These are phyloP conservation scores for Santalum album DNA, from an alignment of 164 flowering plant genomes.

Conservation along the genomic window DNA sequence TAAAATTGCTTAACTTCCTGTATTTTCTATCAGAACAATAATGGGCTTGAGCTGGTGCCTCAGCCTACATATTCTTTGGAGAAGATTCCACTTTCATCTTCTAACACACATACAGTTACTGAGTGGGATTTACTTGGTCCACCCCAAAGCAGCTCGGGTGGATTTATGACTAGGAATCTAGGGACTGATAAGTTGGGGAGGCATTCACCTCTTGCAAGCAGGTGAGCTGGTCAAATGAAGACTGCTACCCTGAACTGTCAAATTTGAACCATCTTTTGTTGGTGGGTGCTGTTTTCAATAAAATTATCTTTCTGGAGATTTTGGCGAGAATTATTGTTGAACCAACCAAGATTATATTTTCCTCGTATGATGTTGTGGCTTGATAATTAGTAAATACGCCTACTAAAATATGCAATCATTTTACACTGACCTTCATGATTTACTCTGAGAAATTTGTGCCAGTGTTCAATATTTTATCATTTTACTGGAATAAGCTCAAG, in stretches of 20 bases:
- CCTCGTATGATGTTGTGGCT: background rate
- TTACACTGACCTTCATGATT: background rate
- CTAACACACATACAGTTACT: conserved; percentile 29
- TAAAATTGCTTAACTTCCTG: conserved; percentile 8
- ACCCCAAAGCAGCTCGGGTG: conserved; percentile 31
- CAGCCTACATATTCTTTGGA: conserved; percentile 56
- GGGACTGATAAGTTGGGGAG: conserved; percentile 54
- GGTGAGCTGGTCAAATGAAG: conserved; percentile 65
- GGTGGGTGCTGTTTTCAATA: conserved; percentile 39
- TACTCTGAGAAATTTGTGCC: background rate
- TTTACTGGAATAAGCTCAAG: too few species aligned
- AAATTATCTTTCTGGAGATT: conserved; percentile 10
- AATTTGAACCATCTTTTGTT: conserved; percentile 35
- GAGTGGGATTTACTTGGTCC: conserved; percentile 49
- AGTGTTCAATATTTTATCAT: too few species aligned
- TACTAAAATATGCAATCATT: too few species aligned
- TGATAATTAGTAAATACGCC: background rate
- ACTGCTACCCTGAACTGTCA: conserved; percentile 36
- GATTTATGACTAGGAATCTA: conserved; percentile 24
- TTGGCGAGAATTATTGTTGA: conserved; percentile 7
- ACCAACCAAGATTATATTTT: background rate
- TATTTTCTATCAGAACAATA: conserved; percentile 40
- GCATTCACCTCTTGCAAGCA: conserved; percentile 58
- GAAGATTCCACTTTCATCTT: conserved; percentile 26
- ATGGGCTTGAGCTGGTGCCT: conserved; percentile 73